Percentiles rank a stretch among this genome's conserved stretches.
Conservation (phyloP, 176 grass and related monocot species). For the Avena sativa region DNA sequence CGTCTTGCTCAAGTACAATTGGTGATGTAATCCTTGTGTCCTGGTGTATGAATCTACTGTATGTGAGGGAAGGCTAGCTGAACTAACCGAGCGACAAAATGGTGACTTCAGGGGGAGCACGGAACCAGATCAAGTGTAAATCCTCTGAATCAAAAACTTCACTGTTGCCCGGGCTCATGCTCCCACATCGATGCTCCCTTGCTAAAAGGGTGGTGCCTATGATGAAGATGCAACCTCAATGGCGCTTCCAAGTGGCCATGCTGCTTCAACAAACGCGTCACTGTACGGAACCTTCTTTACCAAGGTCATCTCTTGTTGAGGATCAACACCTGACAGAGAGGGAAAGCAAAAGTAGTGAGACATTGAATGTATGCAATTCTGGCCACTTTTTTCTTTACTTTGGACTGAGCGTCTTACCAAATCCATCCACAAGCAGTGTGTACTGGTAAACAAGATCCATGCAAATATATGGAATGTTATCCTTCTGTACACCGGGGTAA, state of each 20-base stretch:
- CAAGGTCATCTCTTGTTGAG: slow-evolving; percentile 86
- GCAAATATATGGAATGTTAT: slow-evolving; percentile 88
- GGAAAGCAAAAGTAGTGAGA: slow-evolving; percentile 8
- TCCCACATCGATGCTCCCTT: not conserved
- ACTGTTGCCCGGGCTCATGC: not conserved
- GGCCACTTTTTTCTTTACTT: slow-evolving; percentile 3
- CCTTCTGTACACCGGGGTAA: slow-evolving; percentile 62
- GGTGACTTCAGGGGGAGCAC: slow-evolving; percentile 19
- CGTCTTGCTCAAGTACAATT: slow-evolving; percentile 37
- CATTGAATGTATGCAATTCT: not conserved
- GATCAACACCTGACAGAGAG: slow-evolving; percentile 63
- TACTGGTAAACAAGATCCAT: slow-evolving; percentile 98
- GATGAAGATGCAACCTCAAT: slow-evolving; percentile 86
- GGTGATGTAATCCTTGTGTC: slow-evolving; percentile 18
- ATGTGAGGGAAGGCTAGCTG: slow-evolving; percentile 14
- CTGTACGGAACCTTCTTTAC: slow-evolving; percentile 93
- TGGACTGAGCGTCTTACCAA: slow-evolving; percentile 56
- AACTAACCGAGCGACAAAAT: slow-evolving; percentile 41
- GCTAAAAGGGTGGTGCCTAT: slow-evolving; percentile 51
- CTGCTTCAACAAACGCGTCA: slow-evolving; percentile 78
- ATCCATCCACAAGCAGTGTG: slow-evolving; percentile 87
- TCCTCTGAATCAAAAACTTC: slow-evolving; percentile 39
- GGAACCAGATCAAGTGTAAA: not conserved
- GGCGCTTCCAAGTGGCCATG: slow-evolving; percentile 96
- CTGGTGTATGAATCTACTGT: slow-evolving; percentile 46